These are phyloP conservation scores for Candida manassasensis DNA, from an alignment of 805 yeast species.

Conservation along the genomic window DNA sequence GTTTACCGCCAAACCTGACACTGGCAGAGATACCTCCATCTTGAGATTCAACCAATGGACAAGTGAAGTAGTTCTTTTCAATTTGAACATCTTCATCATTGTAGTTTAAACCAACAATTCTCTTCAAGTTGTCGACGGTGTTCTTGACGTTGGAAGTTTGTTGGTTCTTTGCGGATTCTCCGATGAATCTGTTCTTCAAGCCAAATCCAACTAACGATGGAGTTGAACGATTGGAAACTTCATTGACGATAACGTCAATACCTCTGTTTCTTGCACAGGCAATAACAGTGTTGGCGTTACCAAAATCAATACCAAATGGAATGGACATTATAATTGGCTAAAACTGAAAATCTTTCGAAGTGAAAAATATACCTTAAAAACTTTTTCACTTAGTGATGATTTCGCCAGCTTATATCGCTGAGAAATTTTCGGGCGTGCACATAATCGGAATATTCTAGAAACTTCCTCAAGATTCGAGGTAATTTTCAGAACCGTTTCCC, in stretches of 20 bases:
- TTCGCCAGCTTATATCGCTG: not conserved
- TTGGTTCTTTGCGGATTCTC: conserved; percentile 94
- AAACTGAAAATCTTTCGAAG: not conserved
- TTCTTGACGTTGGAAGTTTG: conserved; percentile 95
- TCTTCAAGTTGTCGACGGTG: conserved; percentile 91
- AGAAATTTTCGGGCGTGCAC: not conserved
- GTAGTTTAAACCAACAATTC: conserved; percentile 77
- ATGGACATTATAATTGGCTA: conserved; percentile 57
- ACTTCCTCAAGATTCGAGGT: not conserved
- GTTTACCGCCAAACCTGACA: conserved; percentile 79
- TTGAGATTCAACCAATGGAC: conserved; percentile 62
- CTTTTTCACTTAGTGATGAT: not conserved
- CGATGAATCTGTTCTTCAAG: conserved; percentile 79
- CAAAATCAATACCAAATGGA: conserved; percentile 97
- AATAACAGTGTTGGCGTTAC: conserved; percentile 88
- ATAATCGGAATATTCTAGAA: not conserved
- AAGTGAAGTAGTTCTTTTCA: conserved; percentile 72
- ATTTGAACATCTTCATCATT: conserved; percentile 70
- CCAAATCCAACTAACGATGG: conserved; percentile 93
- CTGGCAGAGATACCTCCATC: conserved; percentile 79
- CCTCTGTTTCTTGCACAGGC: conserved; percentile 98
- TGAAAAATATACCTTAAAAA: not conserved
- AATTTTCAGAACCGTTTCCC: no score
- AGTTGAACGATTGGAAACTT: conserved; percentile 95
- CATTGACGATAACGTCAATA: conserved; percentile 96